These are phyloP conservation scores for Monarda citriodora DNA, from an alignment of 305 asterid genomes.

Conservation along the genomic window DNA sequence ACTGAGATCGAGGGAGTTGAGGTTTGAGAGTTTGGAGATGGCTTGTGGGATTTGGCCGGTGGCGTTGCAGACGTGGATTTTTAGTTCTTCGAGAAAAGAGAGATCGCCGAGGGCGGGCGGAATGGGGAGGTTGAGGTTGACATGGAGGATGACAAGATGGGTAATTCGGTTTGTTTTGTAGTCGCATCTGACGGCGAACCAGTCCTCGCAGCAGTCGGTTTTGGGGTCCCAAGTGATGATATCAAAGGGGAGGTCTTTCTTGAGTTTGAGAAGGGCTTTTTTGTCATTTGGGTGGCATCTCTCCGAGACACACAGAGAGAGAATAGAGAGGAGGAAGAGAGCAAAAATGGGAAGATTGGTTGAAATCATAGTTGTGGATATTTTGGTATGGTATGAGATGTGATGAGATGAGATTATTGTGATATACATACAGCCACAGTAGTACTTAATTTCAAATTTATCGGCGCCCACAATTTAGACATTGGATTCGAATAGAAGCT, in stretches of 20 bases:
- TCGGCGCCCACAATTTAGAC: too few relatives aligned
- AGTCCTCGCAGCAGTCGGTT: slow-evolving; percentile 33
- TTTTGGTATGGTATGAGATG: too few relatives aligned
- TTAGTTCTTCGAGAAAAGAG: slow-evolving; percentile 20
- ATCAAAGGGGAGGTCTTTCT: background rate
- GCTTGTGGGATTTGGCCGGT: slow-evolving; percentile 34
- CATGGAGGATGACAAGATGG: background rate
- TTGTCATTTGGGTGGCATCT: background rate
- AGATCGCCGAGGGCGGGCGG: slow-evolving; percentile 38
- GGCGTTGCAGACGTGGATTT: slow-evolving; percentile 22
- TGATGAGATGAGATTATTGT: too few relatives aligned
- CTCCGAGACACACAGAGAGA: background rate
- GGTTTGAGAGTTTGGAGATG: slow-evolving; percentile 30
- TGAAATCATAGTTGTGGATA: background rate
- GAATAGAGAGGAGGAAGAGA: background rate
- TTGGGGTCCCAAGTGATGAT: background rate
- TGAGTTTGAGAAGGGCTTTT: background rate
- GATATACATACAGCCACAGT: too few relatives aligned
- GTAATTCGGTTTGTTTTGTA: slow-evolving; percentile 27
- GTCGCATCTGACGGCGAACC: slow-evolving; percentile 27
- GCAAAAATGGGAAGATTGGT: background rate
- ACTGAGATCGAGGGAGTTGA: slow-evolving; percentile 21
- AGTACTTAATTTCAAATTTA: too few relatives aligned
- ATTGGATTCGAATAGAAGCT: too few relatives aligned
- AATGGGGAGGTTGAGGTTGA: slow-evolving; percentile 29